Base-by-base conservation (phyloP, 1,284 basidiomycete genomes). In the Moniliella sp. region DNA sequence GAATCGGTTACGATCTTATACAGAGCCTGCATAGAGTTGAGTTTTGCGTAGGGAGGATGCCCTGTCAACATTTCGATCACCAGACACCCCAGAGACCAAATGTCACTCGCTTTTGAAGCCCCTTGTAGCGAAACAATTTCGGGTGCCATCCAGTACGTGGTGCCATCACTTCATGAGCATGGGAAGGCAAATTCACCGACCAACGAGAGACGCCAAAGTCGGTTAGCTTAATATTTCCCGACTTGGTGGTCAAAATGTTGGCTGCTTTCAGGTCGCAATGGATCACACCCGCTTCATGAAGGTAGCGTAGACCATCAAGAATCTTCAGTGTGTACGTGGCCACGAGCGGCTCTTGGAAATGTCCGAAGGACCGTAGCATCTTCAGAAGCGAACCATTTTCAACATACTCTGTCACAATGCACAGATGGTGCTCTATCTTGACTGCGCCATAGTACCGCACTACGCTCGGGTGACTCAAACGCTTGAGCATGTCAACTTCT, bases 401-500 rank as follows among this genome's bases (percentile, higher is more conserved):
- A 27, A 78, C 81, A 61, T 78, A 88, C 80, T 93, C 84, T 25
- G 91, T 72, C 15, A 91, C 71, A 50, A 93, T 88, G 60, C 74
- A 84, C 29, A 93, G 67, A 16, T 74, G 78, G 49, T 81, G 72
- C 27, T 76, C 70, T 55, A 84, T 82, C 46, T 81, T 66, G n/a
- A 74, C 74, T 76, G 91, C 82, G 21, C 84, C 83, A 62, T 88
- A 79, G 53, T 91, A 93, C 59, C 83, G 83, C 59, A 91, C 83
- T 39, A 93, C 88, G 49, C 79, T 77, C 0, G 84, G 83, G 60
- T 93, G 84, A 3, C 73, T 73, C 19, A 91, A 64, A 30, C 76
- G 71, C 66, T 84, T 82, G 44, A 91, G 70, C 17, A 91, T 65
- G 50, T 84, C 78, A 11, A 91, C 83, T 62, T 91, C 83, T 40